Evolutionary conservation across 2,329 filamentous ascomycete genomes (phyloP).

Genomic region (Aureobasidium sp.): DNA sequence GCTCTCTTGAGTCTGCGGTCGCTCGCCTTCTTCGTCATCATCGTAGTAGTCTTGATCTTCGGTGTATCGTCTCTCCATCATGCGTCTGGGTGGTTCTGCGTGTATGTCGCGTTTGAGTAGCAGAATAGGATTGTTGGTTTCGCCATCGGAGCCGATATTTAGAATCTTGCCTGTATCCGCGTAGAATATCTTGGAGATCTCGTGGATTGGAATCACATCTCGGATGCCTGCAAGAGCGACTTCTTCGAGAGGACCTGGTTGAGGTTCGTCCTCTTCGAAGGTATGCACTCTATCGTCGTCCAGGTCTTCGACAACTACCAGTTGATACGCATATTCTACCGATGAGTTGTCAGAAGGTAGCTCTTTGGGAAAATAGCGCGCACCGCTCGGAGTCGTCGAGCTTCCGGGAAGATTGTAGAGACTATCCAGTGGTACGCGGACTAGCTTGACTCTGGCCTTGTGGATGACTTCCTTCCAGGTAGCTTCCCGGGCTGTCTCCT

Average conservation of each 20-base stretch:
- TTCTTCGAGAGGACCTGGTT: slow-evolving; percentile 67
- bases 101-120: slow-evolving; percentile 77
- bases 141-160: slow-evolving; percentile 77
- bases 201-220: slow-evolving; percentile 73
- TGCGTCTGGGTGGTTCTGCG: slow-evolving; percentile 66
- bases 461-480: slow-evolving; percentile 98
- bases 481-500: slow-evolving; percentile 67
- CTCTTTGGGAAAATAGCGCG: slow-evolving; percentile 26
- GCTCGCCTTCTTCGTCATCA: slow-evolving; percentile 36
- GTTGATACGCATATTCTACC: slow-evolving; percentile 80
- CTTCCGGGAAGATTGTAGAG: slow-evolving; percentile 50
- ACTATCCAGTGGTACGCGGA: slow-evolving; percentile 70
- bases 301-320: slow-evolving; percentile 86
- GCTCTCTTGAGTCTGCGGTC: background rate
- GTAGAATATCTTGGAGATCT: slow-evolving; percentile 93
- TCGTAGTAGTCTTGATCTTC: slow-evolving; percentile 42
- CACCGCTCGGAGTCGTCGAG: background rate
- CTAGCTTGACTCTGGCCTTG: slow-evolving; percentile 86
- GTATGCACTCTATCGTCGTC: slow-evolving; percentile 75
- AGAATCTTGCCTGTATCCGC: slow-evolving; percentile 91
- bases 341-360: slow-evolving; percentile 49
- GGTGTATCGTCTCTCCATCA: slow-evolving; percentile 47
- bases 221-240: slow-evolving; percentile 69
- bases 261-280: slow-evolving; percentile 65
- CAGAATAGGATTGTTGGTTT: slow-evolving; percentile 77